Conservation (phyloP, 2,329 filamentous ascomycete species). For the Ophiostoma quercus region DNA sequence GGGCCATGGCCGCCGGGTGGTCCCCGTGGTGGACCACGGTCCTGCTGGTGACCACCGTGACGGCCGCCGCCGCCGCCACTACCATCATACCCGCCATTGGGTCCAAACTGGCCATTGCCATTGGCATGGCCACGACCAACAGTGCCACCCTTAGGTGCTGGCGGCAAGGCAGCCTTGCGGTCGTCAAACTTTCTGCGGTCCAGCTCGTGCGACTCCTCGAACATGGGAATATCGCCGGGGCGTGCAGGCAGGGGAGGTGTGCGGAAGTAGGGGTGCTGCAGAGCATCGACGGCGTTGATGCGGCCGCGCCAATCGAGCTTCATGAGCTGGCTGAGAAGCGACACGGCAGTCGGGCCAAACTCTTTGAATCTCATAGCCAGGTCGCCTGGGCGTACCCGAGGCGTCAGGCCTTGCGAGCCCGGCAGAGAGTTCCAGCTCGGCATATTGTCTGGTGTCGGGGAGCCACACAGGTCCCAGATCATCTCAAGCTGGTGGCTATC, state of each 20-base stretch:
- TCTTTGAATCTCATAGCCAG: slow-evolving; percentile 71
- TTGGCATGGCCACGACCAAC: slow-evolving; percentile 66
- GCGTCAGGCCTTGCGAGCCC: slow-evolving; percentile 67
- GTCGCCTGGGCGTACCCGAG: slow-evolving; percentile 58
- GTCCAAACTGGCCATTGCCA: slow-evolving; percentile 43
- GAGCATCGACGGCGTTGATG: slow-evolving; percentile 88
- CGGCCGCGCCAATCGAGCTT: slow-evolving; percentile 83
- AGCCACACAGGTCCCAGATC: slow-evolving; percentile 89
- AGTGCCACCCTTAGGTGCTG: slow-evolving; percentile 84
- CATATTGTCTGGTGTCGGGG: slow-evolving; percentile 86
- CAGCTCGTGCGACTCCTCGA: slow-evolving; percentile 94
- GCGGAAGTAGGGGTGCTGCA: slow-evolving; percentile 88
- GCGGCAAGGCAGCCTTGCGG: slow-evolving; percentile 75
- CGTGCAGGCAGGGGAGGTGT: slow-evolving; percentile 70
- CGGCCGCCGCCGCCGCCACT: slow-evolving; percentile 50
- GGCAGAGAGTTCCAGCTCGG: slow-evolving; percentile 81
- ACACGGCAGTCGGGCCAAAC: slow-evolving; percentile 65
- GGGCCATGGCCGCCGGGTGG: slow-evolving; percentile 32
- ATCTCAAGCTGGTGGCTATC: slow-evolving; percentile 86
- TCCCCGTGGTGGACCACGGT: slow-evolving; percentile 14
- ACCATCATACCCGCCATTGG: slow-evolving; percentile 40
- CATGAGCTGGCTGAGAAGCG: slow-evolving; percentile 74
- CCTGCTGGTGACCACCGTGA: slow-evolving; percentile 9
- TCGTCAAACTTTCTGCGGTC: slow-evolving; percentile 87
- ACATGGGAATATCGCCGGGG: slow-evolving; percentile 81